Conservation (phyloP, 2,329 filamentous ascomycete genomes). For the Lanzia echinophila region DNA sequence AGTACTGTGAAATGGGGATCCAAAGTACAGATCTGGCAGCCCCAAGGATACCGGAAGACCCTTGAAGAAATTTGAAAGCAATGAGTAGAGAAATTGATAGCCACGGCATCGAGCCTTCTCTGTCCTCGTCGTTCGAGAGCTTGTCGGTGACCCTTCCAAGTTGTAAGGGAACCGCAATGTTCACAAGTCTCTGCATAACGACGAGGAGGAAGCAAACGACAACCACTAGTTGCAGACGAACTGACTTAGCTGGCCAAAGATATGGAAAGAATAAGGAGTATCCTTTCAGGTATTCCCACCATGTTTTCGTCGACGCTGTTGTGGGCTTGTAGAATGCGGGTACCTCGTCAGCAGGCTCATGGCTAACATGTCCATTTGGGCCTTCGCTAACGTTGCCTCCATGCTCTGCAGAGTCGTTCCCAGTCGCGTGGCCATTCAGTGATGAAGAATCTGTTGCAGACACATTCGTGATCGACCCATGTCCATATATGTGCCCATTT, state of each 20-base stretch:
- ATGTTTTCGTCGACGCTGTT: slow-evolving; percentile 78
- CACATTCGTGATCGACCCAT: slow-evolving; percentile 34
- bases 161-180: slow-evolving; percentile 78
- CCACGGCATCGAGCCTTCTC: slow-evolving; percentile 54
- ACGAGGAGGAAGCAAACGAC: slow-evolving; percentile 77
- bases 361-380: slow-evolving; percentile 29
- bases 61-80: slow-evolving; percentile 73
- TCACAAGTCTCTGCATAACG: slow-evolving; percentile 73
- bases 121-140: slow-evolving; percentile 52
- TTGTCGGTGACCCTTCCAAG: slow-evolving; percentile 73
- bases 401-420: slow-evolving; percentile 10
- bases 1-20: slow-evolving; percentile 97
- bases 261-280: slow-evolving; percentile 96
- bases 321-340: slow-evolving; percentile 85
- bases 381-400: slow-evolving; percentile 33
- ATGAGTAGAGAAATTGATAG: slow-evolving; percentile 69
- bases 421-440: slow-evolving; percentile 26
- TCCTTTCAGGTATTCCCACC: slow-evolving; percentile 92
- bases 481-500: slow-evolving; percentile 28
- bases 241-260: slow-evolving; percentile 83
- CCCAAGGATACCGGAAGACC: slow-evolving; percentile 79
- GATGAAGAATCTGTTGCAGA: slow-evolving; percentile 9
- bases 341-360: slow-evolving; percentile 47
- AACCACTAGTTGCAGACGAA: slow-evolving; percentile 69
- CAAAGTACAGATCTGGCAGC: slow-evolving; percentile 78